Evolutionary conservation across 768 basidiomycete species (phyloP).

Genomic region (Tricholoma sp.): DNA sequence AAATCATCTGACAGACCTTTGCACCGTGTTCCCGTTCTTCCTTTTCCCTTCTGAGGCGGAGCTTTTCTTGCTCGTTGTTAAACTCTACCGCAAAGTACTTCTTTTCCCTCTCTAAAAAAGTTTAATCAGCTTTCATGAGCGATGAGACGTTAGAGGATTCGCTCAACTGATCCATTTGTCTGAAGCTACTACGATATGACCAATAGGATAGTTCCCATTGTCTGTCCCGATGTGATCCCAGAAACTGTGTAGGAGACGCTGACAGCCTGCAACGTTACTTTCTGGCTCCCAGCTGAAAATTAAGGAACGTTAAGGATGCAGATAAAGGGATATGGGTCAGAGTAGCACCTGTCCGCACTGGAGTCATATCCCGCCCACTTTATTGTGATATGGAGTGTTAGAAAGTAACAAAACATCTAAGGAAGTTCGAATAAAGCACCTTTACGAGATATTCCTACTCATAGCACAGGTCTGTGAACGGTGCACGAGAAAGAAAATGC

Average conservation of each 20-base stretch:
- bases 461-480: conserved; percentile 1
- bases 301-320: conserved; percentile 1
- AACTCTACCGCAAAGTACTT: conserved; percentile 30
- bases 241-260: conserved; percentile 57
- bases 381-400: conserved; percentile 3
- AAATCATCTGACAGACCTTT: conserved; percentile 7
- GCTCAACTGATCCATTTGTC: conserved; percentile 56
- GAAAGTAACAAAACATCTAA: not conserved
- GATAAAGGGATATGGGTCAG: conserved; percentile 7
- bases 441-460: conserved; percentile 65
- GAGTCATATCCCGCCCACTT: conserved; percentile 67
- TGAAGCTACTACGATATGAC: conserved; percentile 37
- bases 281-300: conserved; percentile 67
- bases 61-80: conserved; percentile 15
- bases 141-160: conserved; percentile 1
- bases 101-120: conserved; percentile 31
- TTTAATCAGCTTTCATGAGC: not conserved
- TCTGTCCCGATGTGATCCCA: conserved; percentile 58
- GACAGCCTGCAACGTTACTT: conserved; percentile 51
- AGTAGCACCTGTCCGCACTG: conserved; percentile 51
- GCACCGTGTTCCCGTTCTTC: conserved; percentile 12
- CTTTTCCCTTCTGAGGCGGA: conserved; percentile 16
- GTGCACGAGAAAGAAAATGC: not conserved
- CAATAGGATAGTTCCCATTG: conserved; percentile 46
- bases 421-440: conserved; percentile 30